Evolutionary conservation across 352 stramenopile species (phyloP).

Genomic region (Blastocystis sp.): DNA sequence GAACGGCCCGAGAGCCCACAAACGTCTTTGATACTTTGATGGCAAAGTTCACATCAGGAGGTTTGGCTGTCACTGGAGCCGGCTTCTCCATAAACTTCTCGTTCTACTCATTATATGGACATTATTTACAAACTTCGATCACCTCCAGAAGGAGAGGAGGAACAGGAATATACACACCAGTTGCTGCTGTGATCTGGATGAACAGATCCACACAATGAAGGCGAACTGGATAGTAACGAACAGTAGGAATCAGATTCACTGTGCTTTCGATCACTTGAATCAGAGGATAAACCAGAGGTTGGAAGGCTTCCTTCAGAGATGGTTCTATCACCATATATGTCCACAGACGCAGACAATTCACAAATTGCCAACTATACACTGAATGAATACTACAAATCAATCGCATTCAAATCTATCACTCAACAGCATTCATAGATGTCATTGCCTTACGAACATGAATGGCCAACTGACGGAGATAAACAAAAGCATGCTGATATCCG

Average conservation of each 20-base stretch:
- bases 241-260: conserved; percentile 69
- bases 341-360: conserved; percentile 92
- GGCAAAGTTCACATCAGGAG: conserved; percentile 68
- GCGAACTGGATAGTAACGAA: conserved; percentile 79
- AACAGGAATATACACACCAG: conserved; percentile 87
- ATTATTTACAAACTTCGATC: conserved; percentile 80
- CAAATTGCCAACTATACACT: conserved; percentile 92
- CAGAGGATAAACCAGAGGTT: conserved; percentile 84
- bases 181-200: conserved; percentile 86
- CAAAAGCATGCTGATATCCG: conserved; percentile 96
- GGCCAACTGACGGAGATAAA: conserved; percentile 96
- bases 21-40: conserved; percentile 64
- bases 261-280: conserved; percentile 81
- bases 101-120: conserved; percentile 60
- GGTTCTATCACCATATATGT: conserved; percentile 77
- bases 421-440: conserved; percentile 80
- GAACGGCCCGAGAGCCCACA: conserved; percentile 73
- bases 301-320: conserved; percentile 66
- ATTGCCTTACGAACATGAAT: conserved; percentile 90
- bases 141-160: conserved; percentile 84
- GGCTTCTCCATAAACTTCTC: conserved; percentile 63
- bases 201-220: conserved; percentile 90
- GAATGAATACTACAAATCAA: conserved; percentile 65
- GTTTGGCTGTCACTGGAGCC: conserved; percentile 47
- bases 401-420: conserved; percentile 68